phyloP scores from a whole-genome alignment of 495 filamentous ascomycete species.

The Stereocaulon alpinum region DNA sequence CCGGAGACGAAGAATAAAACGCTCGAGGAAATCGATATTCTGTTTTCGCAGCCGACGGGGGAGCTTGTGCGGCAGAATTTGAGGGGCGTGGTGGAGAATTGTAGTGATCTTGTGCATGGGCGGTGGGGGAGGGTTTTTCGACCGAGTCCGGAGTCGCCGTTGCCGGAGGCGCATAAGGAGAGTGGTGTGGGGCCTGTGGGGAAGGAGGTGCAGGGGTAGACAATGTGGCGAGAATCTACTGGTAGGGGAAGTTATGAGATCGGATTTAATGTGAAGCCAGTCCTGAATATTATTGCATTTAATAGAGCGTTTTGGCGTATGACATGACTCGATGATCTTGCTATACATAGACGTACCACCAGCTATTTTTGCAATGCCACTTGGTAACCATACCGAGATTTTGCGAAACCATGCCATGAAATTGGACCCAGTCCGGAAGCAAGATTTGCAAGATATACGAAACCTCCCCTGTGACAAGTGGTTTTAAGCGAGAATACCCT shows the following conservation, averaged over 20 bases:
- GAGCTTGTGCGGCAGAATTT: constrained; percentile 42
- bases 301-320: neutral
- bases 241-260: neutral
- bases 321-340: neutral
- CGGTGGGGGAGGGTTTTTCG: constrained; percentile 17
- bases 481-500: no score
- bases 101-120: constrained; percentile 11
- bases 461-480: no score
- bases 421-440: no score
- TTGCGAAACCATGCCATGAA: neutral
- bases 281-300: neutral
- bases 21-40: constrained; percentile 51
- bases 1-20: constrained; percentile 54
- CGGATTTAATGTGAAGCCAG: neutral
- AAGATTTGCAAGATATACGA: no score
- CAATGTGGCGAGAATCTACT: neutral
- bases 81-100: constrained; percentile 24
- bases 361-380: neutral
- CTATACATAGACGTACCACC: neutral
- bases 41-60: constrained; percentile 46
- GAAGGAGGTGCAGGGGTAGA: constrained; percentile 11
- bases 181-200: constrained; percentile 5
- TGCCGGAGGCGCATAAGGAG: constrained; percentile 11
- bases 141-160: constrained; percentile 2
- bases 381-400: neutral